These are phyloP conservation scores for Lipomyces yarrowii DNA, from an alignment of 1,139 yeast genomes.

Conservation along the genomic window DNA sequence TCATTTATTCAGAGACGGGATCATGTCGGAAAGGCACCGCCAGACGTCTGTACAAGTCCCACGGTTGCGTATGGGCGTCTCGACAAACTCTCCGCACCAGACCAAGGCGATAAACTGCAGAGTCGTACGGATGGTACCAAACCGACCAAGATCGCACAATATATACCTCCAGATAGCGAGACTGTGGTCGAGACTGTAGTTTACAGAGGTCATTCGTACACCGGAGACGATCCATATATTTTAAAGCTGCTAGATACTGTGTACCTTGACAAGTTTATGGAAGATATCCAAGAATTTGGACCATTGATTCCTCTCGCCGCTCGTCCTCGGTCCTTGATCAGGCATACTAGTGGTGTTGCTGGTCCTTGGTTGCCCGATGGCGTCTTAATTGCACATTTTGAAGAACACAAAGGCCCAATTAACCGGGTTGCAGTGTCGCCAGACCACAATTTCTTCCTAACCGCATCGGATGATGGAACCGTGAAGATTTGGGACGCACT, in stretches of 20 bases:
- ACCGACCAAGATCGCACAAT: slow-evolving; percentile 7
- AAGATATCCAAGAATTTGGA: slow-evolving; percentile 75
- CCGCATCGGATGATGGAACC: slow-evolving; percentile 86
- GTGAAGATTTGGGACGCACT: slow-evolving; percentile 78
- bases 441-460: slow-evolving; percentile 66
- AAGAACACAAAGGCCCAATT: slow-evolving; percentile 58
- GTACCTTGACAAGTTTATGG: slow-evolving; percentile 58
- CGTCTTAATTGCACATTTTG: slow-evolving; percentile 58
- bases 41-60: slow-evolving; percentile 31
- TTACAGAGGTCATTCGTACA: slow-evolving; percentile 54
- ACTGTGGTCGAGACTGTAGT: slow-evolving; percentile 19
- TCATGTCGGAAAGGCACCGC: slow-evolving; percentile 26
- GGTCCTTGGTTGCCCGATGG: slow-evolving; percentile 49
- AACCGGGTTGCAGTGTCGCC: slow-evolving; percentile 60
- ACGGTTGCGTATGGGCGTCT: slow-evolving; percentile 27
- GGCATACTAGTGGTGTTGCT: slow-evolving; percentile 9
- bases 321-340: slow-evolving; percentile 21
- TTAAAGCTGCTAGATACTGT: slow-evolving; percentile 57
- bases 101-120: neutral
- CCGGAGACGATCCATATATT: slow-evolving; percentile 68
- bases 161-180: slow-evolving; percentile 9
- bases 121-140: neutral
- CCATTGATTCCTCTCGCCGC: slow-evolving; percentile 34
- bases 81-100: slow-evolving; percentile 8
- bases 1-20: slow-evolving; percentile 48